Percentiles rank a stretch among this genome's conserved stretches.
Conservation (phyloP, 495 filamentous ascomycete species). For the Aspergillus leporis region DNA sequence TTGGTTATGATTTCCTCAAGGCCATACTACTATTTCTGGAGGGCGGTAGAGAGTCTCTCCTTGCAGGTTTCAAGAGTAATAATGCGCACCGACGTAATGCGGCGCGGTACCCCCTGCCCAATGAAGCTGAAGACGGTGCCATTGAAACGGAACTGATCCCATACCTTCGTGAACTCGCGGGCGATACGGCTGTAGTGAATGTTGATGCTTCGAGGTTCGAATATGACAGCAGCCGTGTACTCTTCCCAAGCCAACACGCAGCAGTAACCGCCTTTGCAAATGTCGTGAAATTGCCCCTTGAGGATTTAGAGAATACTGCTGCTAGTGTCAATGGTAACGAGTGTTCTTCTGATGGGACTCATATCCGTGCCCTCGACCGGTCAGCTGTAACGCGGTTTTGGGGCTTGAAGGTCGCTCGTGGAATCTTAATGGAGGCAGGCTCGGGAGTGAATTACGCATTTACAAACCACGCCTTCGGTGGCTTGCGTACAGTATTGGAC, state of each 20-base stretch:
- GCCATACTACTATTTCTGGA: slow-evolving; percentile 65
- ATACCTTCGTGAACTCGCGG: slow-evolving; percentile 54
- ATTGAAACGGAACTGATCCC: slow-evolving; percentile 60
- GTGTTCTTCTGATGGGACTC: slow-evolving; percentile 22
- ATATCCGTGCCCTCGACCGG: slow-evolving; percentile 36
- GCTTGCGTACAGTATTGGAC: slow-evolving; percentile 41
- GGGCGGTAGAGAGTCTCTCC: slow-evolving; percentile 51
- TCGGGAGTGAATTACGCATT: slow-evolving; percentile 57
- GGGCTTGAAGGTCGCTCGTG: slow-evolving; percentile 61
- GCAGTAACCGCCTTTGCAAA: slow-evolving; percentile 59
- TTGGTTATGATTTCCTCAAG: slow-evolving; percentile 65
- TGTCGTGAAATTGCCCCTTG: slow-evolving; percentile 52
- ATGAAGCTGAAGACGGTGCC: slow-evolving; percentile 47
- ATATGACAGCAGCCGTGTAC: slow-evolving; percentile 48
- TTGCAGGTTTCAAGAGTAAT: slow-evolving; percentile 55
- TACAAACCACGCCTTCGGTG: slow-evolving; percentile 65
- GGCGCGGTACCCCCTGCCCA: slow-evolving; percentile 53
- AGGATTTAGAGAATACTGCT: slow-evolving; percentile 38
- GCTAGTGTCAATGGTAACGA: slow-evolving; percentile 33
- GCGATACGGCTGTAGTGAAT: slow-evolving; percentile 49
- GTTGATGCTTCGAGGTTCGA: slow-evolving; percentile 63
- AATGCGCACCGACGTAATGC: slow-evolving; percentile 32
- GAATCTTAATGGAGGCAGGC: slow-evolving; percentile 61
- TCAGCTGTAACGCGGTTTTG: slow-evolving; percentile 55
- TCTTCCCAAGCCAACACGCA: slow-evolving; percentile 55